phyloP scores from a whole-genome alignment of 2,329 filamentous ascomycete genomes.

The Penicillium sp. region DNA sequence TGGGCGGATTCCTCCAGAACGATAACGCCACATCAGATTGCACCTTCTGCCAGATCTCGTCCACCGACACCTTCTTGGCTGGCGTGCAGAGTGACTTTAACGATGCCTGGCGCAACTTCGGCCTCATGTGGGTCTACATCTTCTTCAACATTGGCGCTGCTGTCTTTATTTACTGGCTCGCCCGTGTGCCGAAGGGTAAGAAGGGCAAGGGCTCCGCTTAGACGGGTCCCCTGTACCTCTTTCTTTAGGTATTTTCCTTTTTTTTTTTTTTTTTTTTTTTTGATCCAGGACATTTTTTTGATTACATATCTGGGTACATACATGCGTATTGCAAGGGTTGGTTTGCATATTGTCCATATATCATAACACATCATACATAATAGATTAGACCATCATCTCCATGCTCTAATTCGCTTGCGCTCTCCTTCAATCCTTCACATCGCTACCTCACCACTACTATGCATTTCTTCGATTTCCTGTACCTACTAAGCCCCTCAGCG shows the following conservation, averaged over 20 bases:
- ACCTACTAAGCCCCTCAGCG: not conserved
- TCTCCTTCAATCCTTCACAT: not conserved
- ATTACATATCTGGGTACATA: not conserved
- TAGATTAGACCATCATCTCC: constrained; percentile 8
- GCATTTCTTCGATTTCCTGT: not conserved
- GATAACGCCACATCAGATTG: constrained; percentile 52
- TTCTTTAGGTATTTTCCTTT: not conserved
- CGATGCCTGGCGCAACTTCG: constrained; percentile 71
- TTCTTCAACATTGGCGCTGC: constrained; percentile 66
- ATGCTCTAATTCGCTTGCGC: not conserved
- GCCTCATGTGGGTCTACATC: constrained; percentile 71
- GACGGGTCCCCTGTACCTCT: not conserved
- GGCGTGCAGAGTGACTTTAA: constrained; percentile 48
- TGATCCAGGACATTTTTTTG: not conserved
- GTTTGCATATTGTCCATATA: constrained; percentile 4
- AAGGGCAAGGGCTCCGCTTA: constrained; percentile 28
- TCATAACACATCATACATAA: constrained; percentile 9
- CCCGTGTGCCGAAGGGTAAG: constrained; percentile 57
- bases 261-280: not conserved
- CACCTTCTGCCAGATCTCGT: constrained; percentile 53
- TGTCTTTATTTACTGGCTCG: constrained; percentile 66
- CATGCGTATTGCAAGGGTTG: not conserved
- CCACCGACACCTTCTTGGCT: constrained; percentile 55
- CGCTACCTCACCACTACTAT: not conserved
- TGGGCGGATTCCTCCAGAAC: constrained; percentile 51